Percentiles rank a stretch among this genome's conserved stretches.
Conservation (phyloP, 2,329 filamentous ascomycete genomes). For the Ceratocystis destructans region DNA sequence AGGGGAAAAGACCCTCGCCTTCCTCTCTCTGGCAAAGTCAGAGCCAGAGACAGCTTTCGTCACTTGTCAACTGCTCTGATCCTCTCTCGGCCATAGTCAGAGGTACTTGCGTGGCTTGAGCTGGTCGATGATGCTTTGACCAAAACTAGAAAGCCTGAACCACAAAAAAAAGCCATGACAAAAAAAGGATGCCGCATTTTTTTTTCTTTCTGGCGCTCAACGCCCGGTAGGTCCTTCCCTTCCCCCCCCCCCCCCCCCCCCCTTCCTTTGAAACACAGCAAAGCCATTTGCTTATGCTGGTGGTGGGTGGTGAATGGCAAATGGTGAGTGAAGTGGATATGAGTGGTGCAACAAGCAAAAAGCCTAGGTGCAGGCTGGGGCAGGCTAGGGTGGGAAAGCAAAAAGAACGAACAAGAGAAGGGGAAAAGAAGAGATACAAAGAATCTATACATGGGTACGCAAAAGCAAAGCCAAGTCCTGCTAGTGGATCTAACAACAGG, state of each 20-base stretch:
- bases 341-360: neutral
- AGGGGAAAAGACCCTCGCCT: too few species aligned
- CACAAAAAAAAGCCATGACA: neutral
- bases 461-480: neutral
- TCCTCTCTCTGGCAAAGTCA: too few species aligned
- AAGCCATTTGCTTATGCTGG: neutral
- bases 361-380: neutral
- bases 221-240: neutral
- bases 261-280: slow-evolving; percentile 1
- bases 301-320: neutral
- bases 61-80: slow-evolving; percentile 8
- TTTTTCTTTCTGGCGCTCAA: neutral
- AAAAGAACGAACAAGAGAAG: neutral
- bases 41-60: neutral
- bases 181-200: neutral
- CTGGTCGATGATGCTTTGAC: neutral
- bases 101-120: neutral
- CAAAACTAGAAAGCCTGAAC: neutral
- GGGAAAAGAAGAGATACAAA: neutral
- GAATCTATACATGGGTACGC: neutral
- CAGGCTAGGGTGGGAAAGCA: neutral
- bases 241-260: too few species aligned
- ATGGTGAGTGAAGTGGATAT: neutral
- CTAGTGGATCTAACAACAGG: neutral
- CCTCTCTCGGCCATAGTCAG: neutral